Evolutionary conservation across 441 rosid genomes (phyloP).

Genomic region (Croton laevigatus): DNA sequence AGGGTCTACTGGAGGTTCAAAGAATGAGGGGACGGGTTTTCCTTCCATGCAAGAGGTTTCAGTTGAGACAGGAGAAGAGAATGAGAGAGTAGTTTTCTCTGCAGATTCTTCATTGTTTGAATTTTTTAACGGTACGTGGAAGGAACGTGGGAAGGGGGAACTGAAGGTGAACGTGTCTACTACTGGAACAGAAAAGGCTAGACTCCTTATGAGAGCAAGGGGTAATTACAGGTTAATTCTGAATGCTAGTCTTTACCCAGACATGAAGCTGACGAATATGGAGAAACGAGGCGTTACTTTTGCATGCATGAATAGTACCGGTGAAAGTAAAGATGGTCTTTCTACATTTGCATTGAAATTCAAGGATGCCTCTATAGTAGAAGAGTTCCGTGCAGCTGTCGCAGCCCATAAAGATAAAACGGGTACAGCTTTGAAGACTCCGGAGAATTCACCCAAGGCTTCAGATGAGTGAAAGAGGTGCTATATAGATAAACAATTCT

Average conservation of each 20-base stretch:
- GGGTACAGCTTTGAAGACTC: constrained; percentile 53
- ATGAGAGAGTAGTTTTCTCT: constrained; percentile 60
- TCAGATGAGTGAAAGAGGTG: constrained; percentile 40
- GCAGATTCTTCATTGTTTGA: constrained; percentile 83
- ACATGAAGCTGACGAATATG: constrained; percentile 88
- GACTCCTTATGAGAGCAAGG: constrained; percentile 80
- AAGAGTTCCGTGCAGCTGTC: constrained; percentile 60
- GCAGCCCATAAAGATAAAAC: constrained; percentile 49
- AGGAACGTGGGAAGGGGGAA: constrained; percentile 96
- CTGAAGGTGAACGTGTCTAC: constrained; percentile 72
- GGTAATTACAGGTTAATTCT: constrained; percentile 83
- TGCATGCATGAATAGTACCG: constrained; percentile 68
- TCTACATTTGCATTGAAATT: constrained; percentile 83
- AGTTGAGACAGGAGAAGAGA: constrained; percentile 92
- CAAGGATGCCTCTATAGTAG: constrained; percentile 59
- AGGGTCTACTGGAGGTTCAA: constrained; percentile 43
- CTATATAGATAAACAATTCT: not conserved
- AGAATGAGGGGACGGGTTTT: constrained; percentile 48
- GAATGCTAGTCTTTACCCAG: constrained; percentile 84
- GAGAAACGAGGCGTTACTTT: constrained; percentile 86
- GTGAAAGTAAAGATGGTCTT: constrained; percentile 60
- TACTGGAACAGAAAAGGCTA: constrained; percentile 47
- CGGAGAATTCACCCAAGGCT: constrained; percentile 76
- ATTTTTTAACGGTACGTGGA: constrained; percentile 68
- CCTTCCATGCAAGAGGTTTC: constrained; percentile 75